Percentiles rank a stretch among this genome's conserved stretches.
Conservation (phyloP, 768 basidiomycete species). For the Serendipita sp. region DNA sequence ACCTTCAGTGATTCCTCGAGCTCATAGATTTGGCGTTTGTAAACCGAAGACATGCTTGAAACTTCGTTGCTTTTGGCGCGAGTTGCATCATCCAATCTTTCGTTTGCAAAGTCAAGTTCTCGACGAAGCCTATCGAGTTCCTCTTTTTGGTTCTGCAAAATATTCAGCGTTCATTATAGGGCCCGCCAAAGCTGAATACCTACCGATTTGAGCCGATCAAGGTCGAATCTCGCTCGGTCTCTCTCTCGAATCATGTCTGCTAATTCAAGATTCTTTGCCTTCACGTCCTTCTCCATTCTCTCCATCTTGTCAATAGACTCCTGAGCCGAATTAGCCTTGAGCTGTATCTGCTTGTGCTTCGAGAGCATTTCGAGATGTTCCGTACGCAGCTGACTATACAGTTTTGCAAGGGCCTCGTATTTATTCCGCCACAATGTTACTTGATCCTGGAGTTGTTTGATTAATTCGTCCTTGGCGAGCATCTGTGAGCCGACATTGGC, state of each 20-base stretch:
- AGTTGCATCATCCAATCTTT: conserved; percentile 88
- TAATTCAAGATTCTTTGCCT: conserved; percentile 94
- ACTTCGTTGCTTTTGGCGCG: conserved; percentile 89
- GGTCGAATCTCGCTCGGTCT: conserved; percentile 86
- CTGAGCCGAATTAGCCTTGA: conserved; percentile 96
- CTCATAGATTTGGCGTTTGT: conserved; percentile 89
- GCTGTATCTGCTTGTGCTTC: conserved; percentile 93
- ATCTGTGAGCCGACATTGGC: conserved; percentile 73
- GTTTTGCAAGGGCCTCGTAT: conserved; percentile 94
- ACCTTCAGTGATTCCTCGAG: conserved; percentile 92
- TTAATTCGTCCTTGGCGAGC: conserved; percentile 83
- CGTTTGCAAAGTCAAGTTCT: conserved; percentile 87
- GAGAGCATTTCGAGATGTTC: conserved; percentile 95
- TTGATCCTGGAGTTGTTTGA: conserved; percentile 91
- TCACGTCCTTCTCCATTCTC: conserved; percentile 93
- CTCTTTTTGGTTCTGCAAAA: conserved; percentile 62
- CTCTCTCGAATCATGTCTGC: conserved; percentile 98
- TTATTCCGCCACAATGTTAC: conserved; percentile 95
- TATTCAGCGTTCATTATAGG: not conserved
- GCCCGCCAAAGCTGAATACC: conserved; percentile 10
- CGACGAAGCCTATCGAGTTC: conserved; percentile 83
- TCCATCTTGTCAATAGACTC: conserved; percentile 98
- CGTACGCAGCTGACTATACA: conserved; percentile 93
- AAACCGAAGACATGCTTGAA: conserved; percentile 71
- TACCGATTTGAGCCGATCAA: conserved; percentile 77